Evolutionary conservation across 352 stramenopile genomes (phyloP).

Genomic region (Globisporangium acanthophoron): DNA sequence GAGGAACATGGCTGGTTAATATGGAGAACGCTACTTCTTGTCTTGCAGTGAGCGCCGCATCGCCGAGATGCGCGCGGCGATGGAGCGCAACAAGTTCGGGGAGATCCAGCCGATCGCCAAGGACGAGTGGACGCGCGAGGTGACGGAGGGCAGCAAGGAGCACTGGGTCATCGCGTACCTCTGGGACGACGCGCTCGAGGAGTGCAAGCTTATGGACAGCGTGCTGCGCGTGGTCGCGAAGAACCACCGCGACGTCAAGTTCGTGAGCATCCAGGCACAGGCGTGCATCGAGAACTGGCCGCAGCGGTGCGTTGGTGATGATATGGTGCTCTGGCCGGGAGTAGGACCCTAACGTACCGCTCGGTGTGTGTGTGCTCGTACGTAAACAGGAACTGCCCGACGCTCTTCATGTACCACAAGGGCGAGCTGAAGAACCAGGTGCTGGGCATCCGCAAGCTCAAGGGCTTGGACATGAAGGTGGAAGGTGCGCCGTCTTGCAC

Average conservation of each 20-base stretch:
- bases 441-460: conserved; percentile 84
- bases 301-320: conserved; percentile 24
- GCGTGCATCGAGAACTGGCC: conserved; percentile 92
- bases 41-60: conserved; percentile 67
- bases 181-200: conserved; percentile 84
- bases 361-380: not conserved
- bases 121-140: conserved; percentile 90
- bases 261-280: conserved; percentile 90
- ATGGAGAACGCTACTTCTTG: not conserved
- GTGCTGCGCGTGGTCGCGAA: conserved; percentile 76
- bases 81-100: conserved; percentile 82
- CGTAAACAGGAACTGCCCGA: conserved; percentile 78
- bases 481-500: conserved; percentile 33
- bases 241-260: conserved; percentile 90
- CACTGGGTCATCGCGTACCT: conserved; percentile 89
- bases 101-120: conserved; percentile 89
- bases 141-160: conserved; percentile 87
- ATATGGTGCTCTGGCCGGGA: too few relatives aligned
- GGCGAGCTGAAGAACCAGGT: conserved; percentile 86
- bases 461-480: conserved; percentile 82
- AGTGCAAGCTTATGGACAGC: conserved; percentile 91
- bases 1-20: too few relatives aligned
- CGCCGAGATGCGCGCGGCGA: conserved; percentile 82
- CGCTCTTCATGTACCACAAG: conserved; percentile 92
- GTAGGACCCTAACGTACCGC: too few relatives aligned